These are phyloP conservation scores for Posidonia oceanica DNA, from an alignment of 116 monocot genomes.

Conservation along the genomic window DNA sequence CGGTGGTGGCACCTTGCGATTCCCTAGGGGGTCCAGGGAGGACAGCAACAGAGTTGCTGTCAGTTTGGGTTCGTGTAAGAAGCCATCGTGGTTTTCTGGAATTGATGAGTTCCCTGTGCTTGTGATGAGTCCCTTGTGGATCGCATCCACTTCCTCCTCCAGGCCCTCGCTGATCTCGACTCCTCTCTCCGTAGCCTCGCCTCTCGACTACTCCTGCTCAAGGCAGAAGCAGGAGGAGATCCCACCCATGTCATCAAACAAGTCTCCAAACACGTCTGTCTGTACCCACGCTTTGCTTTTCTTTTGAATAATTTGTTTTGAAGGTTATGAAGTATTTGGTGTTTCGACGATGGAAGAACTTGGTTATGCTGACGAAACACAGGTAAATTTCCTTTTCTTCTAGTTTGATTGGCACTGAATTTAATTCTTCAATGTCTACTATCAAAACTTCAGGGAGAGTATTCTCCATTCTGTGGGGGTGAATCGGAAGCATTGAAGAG, in stretches of 20 bases:
- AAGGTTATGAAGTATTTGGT: slow-evolving; percentile 20
- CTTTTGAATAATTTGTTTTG: background rate
- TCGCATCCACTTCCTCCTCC: slow-evolving; percentile 77
- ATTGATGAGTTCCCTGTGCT: too few relatives aligned
- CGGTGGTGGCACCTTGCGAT: too few relatives aligned
- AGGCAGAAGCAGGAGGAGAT: slow-evolving; percentile 18
- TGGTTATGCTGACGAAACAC: slow-evolving; percentile 48
- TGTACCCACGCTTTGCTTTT: too few relatives aligned
- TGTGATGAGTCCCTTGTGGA: too few relatives aligned
- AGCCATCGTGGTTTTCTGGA: too few relatives aligned
- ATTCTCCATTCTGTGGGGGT: slow-evolving; percentile 1
- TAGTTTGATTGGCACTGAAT: background rate
- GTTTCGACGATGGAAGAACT: slow-evolving; percentile 65
- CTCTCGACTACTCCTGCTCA: slow-evolving; percentile 62
- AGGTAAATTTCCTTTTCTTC: slow-evolving; percentile 22
- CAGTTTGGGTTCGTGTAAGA: too few relatives aligned
- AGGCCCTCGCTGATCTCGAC: slow-evolving; percentile 70
- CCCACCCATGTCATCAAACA: slow-evolving; percentile 23
- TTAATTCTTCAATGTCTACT: background rate
- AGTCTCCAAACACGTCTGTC: slow-evolving; percentile 10
- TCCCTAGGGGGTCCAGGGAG: too few relatives aligned
- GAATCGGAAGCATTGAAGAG: slow-evolving; percentile 1
- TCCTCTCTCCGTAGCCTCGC: slow-evolving; percentile 49
- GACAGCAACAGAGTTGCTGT: too few relatives aligned
- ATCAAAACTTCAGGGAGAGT: background rate